Evolutionary conservation across 495 filamentous ascomycete genomes (phyloP).

Genomic region (Filosporella fistucella): DNA sequence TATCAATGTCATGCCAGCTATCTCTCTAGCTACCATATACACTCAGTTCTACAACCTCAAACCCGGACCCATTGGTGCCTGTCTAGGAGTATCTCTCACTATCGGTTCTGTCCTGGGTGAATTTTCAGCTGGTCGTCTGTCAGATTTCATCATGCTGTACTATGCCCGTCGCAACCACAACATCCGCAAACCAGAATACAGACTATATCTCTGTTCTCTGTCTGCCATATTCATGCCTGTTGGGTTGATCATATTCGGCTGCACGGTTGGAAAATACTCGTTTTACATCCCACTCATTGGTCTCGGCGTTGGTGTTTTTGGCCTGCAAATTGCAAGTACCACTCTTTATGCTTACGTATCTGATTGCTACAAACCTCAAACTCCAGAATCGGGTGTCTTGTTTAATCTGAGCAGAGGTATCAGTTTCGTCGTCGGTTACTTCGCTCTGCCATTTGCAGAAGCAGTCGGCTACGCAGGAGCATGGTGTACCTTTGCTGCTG

Average conservation of each 20-base stretch:
- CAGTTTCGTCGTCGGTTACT: slow-evolving; percentile 26
- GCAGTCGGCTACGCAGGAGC: slow-evolving; percentile 18
- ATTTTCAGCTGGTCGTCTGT: slow-evolving; percentile 22
- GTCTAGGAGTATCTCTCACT: slow-evolving; percentile 20
- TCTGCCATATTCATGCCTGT: slow-evolving; percentile 24
- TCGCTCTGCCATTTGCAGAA: slow-evolving; percentile 24
- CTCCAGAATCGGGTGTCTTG: slow-evolving; percentile 33
- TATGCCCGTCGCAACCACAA: slow-evolving; percentile 14
- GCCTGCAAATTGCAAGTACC: slow-evolving; percentile 30
- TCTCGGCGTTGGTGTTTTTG: slow-evolving; percentile 30
- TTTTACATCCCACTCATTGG: slow-evolving; percentile 24
- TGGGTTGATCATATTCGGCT: slow-evolving; percentile 29
- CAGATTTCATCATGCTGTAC: slow-evolving; percentile 21
- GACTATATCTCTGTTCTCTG: slow-evolving; percentile 24
- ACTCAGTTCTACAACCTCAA: slow-evolving; percentile 20
- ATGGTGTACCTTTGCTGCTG: slow-evolving; percentile 20
- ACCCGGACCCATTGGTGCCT: slow-evolving; percentile 20
- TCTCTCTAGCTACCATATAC: slow-evolving; percentile 25
- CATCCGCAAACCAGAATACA: slow-evolving; percentile 23
- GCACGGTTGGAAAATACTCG: slow-evolving; percentile 20
- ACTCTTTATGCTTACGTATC: slow-evolving; percentile 30
- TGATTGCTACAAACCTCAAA: slow-evolving; percentile 37
- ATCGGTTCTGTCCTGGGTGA: slow-evolving; percentile 27
- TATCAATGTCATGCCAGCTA: slow-evolving; percentile 25
- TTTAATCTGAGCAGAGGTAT: slow-evolving; percentile 31